phyloP scores from a whole-genome alignment of 257 asterid species.

The Verbascum thapsus region DNA sequence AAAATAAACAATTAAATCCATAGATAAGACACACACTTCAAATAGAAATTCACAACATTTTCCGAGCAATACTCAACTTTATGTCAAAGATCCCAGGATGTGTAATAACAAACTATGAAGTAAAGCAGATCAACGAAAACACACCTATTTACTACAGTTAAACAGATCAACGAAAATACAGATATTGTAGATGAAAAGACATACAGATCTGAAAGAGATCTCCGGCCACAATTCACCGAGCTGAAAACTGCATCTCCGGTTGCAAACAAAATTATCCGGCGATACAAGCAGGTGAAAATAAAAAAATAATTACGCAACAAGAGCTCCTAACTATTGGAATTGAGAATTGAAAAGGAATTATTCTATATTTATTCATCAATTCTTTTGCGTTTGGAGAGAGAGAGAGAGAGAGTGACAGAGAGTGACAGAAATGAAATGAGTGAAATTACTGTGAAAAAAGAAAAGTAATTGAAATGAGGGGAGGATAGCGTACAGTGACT shows the following conservation, averaged over 20 bases:
- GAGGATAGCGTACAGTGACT: too few species aligned
- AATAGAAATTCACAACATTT: slow-evolving; percentile 17
- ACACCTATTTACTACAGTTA: slow-evolving; percentile 13
- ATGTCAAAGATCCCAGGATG: slow-evolving; percentile 29
- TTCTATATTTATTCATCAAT: not conserved
- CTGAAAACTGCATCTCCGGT: slow-evolving; percentile 27
- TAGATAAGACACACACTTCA: slow-evolving; percentile 19
- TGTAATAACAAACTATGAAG: not conserved
- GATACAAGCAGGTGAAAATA: too few species aligned
- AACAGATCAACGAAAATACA: slow-evolving; percentile 23
- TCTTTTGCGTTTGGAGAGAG: not conserved
- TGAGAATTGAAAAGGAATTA: slow-evolving; percentile 4
- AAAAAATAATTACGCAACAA: slow-evolving; percentile 6
- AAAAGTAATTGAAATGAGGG: too few species aligned
- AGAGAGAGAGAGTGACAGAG: slow-evolving; percentile 14
- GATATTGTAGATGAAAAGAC: slow-evolving; percentile 5
- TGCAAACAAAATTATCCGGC: too few species aligned
- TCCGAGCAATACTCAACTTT: slow-evolving; percentile 31
- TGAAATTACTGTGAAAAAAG: not conserved
- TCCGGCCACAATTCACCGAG: slow-evolving; percentile 31
- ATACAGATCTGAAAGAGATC: slow-evolving; percentile 42
- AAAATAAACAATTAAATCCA: slow-evolving; percentile 24
- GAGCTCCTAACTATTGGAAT: slow-evolving; percentile 20
- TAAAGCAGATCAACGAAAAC: slow-evolving; percentile 28
- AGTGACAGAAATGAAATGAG: slow-evolving; percentile 1